phyloP scores from a whole-genome alignment of 225 moss, liverwort and hornwort genomes.

The Polytrichum formosum region DNA sequence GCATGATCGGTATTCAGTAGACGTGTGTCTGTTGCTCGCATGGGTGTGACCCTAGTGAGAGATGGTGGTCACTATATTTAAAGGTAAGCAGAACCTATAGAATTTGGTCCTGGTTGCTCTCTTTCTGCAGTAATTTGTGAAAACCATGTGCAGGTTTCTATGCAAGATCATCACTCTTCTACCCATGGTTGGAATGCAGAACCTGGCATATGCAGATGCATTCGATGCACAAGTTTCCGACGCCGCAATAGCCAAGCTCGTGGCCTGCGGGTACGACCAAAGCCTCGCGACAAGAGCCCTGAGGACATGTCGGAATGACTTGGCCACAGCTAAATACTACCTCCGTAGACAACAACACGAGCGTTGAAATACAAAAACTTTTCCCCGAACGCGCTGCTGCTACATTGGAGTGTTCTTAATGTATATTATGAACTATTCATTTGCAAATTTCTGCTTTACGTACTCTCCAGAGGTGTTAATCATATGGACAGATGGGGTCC shows the following conservation, averaged over 20 bases:
- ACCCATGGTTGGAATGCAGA: conserved; percentile 49
- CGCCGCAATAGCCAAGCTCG: conserved; percentile 6
- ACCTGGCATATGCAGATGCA: conserved; percentile 15
- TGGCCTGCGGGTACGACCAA: conserved; percentile 7
- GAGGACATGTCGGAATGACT: conserved; percentile 8
- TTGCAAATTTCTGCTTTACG: too few species aligned
- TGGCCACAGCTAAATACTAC: conserved; percentile 9
- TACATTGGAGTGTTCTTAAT: conserved; percentile 13
- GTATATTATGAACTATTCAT: conserved; percentile 8
- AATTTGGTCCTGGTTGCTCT: neutral
- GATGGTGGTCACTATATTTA: too few species aligned
- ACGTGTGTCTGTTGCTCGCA: too few species aligned
- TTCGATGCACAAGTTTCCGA: conserved; percentile 14
- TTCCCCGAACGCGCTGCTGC: neutral
- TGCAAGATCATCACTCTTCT: conserved; percentile 16
- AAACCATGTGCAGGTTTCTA: conserved; percentile 30
- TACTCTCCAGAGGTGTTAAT: too few species aligned
- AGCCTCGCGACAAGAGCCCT: conserved; percentile 7
- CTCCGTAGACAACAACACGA: neutral
- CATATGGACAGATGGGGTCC: too few species aligned
- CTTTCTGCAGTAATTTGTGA: conserved; percentile 20
- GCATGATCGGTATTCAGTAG: too few species aligned
- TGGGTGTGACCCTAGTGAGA: too few species aligned
- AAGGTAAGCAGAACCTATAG: neutral
- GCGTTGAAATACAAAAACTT: neutral